Percentiles rank a stretch among this genome's conserved stretches.
These are phyloP conservation scores for Brettanomyces custersianus DNA, from an alignment of 805 yeast genomes.

Conservation along the genomic window DNA sequence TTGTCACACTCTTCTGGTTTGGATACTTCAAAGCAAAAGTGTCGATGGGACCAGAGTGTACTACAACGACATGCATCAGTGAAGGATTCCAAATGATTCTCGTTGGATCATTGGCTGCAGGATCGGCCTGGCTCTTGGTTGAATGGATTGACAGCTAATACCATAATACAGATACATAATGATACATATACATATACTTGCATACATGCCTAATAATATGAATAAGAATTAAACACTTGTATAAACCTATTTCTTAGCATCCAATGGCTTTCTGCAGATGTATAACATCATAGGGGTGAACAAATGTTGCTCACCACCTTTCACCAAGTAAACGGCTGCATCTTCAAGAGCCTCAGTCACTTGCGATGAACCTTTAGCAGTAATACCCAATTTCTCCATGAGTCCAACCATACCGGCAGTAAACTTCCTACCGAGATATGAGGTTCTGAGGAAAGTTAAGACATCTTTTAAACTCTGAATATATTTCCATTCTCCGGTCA, in stretches of 20 bases:
- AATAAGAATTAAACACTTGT: too few relatives aligned
- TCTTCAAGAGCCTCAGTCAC: conserved; percentile 92
- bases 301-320: conserved; percentile 81
- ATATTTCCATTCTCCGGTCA: conserved; percentile 88
- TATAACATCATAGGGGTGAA: conserved; percentile 98
- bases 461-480: conserved; percentile 72
- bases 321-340: conserved; percentile 91
- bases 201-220: too few relatives aligned
- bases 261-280: conserved; percentile 71
- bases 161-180: background rate
- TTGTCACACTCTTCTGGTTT: conserved; percentile 73
- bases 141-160: conserved; percentile 47
- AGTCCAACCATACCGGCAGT: conserved; percentile 74
- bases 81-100: conserved; percentile 89
- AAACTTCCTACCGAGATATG: conserved; percentile 73
- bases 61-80: conserved; percentile 45
- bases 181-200: background rate
- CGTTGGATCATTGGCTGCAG: conserved; percentile 97
- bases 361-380: conserved; percentile 86
- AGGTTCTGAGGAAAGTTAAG: conserved; percentile 81
- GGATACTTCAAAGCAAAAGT: conserved; percentile 81
- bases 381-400: conserved; percentile 79
- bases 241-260: too few relatives aligned
- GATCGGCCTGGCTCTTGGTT: conserved; percentile 92
- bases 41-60: conserved; percentile 73